Percentiles rank a stretch among this genome's conserved stretches.
These are phyloP conservation scores for Paulownia fortunei DNA, from an alignment of 257 asterid species.

Conservation along the genomic window DNA sequence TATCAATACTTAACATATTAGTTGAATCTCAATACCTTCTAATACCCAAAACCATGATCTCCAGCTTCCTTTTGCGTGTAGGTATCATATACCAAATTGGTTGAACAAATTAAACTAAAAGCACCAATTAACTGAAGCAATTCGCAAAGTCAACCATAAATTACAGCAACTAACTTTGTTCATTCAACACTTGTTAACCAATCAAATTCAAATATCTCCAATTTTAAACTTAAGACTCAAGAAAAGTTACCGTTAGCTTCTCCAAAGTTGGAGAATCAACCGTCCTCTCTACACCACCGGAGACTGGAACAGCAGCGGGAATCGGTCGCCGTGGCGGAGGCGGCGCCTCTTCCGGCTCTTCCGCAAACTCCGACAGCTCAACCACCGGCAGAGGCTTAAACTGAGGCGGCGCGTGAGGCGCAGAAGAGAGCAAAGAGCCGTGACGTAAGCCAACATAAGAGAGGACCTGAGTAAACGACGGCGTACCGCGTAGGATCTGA, in stretches of 20 bases:
- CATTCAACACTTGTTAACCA: conserved; percentile 30
- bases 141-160: conserved; percentile 38
- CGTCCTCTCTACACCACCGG: conserved; percentile 30
- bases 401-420: conserved; percentile 44
- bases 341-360: conserved; percentile 46
- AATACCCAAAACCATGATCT: neutral
- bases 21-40: conserved; percentile 19
- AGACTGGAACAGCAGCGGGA: conserved; percentile 24
- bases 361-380: conserved; percentile 60
- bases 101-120: conserved; percentile 22
- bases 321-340: conserved; percentile 37
- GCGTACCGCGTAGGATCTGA: conserved; percentile 91
- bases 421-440: conserved; percentile 52
- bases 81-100: conserved; percentile 16
- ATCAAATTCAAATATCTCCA: conserved; percentile 20
- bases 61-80: neutral
- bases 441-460: conserved; percentile 68
- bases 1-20: conserved; percentile 13
- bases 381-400: conserved; percentile 80
- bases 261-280: conserved; percentile 34
- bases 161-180: conserved; percentile 20
- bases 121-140: conserved; percentile 25
- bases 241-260: conserved; percentile 48
- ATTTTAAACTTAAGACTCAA: neutral
- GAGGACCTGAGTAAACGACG: conserved; percentile 74